phyloP scores from a whole-genome alignment of 148 eudicot genomes.

The Vaccinium macrocarpon region DNA sequence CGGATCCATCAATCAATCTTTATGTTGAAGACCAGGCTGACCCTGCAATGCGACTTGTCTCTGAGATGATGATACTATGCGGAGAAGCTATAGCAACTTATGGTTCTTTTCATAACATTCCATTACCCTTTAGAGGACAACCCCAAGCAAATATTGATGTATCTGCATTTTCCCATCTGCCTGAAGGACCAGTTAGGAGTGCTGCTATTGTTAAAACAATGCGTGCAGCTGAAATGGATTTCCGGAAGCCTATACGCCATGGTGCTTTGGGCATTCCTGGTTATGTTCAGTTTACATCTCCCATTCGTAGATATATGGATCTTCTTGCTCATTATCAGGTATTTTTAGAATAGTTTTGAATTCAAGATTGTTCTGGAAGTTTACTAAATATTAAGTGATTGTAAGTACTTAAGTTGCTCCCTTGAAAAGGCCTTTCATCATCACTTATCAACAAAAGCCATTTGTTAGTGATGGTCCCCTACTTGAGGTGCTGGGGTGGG shows the following conservation, averaged over 20 bases:
- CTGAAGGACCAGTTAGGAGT: slow-evolving; percentile 92
- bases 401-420: background rate
- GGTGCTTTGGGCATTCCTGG: slow-evolving; percentile 91
- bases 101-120: slow-evolving; percentile 69
- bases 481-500: background rate
- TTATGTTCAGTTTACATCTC: slow-evolving; percentile 98
- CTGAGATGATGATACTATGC: slow-evolving; percentile 99
- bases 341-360: slow-evolving; percentile 11
- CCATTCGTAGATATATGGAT: slow-evolving; percentile 97
- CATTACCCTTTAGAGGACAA: slow-evolving; percentile 88
- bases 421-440: background rate
- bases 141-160: slow-evolving; percentile 76
- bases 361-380: background rate
- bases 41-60: slow-evolving; percentile 91
- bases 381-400: background rate
- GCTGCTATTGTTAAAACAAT: slow-evolving; percentile 69
- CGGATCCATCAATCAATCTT: slow-evolving; percentile 79
- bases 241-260: slow-evolving; percentile 85
- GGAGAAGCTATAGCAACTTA: slow-evolving; percentile 90
- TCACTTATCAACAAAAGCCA: background rate
- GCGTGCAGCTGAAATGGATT: slow-evolving; percentile 97
- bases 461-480: background rate
- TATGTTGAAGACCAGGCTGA: slow-evolving; percentile 91
- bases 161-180: slow-evolving; percentile 88
- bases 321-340: slow-evolving; percentile 99